Evolutionary conservation across 2,329 filamentous ascomycete genomes (phyloP).

Genomic region (Ceratocystis colombiana): DNA sequence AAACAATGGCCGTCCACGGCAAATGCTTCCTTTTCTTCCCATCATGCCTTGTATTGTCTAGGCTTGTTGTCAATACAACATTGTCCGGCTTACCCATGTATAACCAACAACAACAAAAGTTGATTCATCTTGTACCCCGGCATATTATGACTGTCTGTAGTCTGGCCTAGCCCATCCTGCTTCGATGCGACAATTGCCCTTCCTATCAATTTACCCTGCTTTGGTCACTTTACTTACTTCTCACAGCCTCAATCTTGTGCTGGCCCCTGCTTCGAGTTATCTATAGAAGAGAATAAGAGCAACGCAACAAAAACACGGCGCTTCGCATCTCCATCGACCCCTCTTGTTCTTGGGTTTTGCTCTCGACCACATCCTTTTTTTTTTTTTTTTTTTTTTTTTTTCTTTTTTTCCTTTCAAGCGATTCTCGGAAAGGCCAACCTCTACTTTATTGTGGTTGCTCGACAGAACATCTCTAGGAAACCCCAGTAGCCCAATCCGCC

Average conservation of each 20-base stretch:
- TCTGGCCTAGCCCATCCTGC: not conserved
- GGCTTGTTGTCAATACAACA: constrained; percentile 7
- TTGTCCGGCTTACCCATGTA: not conserved
- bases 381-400: constrained; percentile 9
- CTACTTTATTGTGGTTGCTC: not conserved
- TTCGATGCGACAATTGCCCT: not conserved
- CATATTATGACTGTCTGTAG: not conserved
- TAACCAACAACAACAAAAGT: not conserved
- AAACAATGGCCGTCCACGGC: not conserved
- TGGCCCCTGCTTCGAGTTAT: constrained; percentile 4
- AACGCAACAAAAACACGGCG: not conserved
- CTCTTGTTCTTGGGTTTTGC: not conserved
- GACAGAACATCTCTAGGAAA: not conserved
- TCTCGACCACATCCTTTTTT: not conserved
- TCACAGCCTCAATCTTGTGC: constrained; percentile 5
- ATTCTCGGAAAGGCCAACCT: not conserved
- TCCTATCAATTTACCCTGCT: not conserved
- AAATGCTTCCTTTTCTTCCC: constrained; percentile 12
- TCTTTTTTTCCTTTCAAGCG: not conserved
- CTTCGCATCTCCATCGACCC: not conserved
- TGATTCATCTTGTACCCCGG: constrained; percentile 1
- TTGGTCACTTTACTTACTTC: not conserved
- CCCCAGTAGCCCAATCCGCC: not conserved
- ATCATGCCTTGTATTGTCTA: not conserved
- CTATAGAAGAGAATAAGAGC: not conserved